Conservation (phyloP, 345 rosid species). For the Hibiscus trionum region DNA sequence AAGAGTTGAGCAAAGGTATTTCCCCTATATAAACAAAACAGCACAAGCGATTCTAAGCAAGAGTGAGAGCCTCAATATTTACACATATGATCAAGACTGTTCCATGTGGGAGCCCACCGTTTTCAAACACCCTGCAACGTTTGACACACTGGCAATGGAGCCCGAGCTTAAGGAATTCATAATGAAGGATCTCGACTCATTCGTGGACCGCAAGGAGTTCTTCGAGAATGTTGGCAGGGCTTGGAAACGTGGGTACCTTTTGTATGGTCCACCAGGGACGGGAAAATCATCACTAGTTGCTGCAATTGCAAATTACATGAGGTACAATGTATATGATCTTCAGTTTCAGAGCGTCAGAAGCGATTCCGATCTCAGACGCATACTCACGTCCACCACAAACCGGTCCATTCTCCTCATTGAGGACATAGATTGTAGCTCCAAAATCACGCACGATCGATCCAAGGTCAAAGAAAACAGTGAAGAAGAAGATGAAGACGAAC, state of each 20-base stretch:
- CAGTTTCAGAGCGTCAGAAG: slow-evolving; percentile 15
- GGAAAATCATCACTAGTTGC: slow-evolving; percentile 19
- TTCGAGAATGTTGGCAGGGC: slow-evolving; percentile 18
- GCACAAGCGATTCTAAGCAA: slow-evolving; percentile 14
- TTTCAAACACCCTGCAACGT: slow-evolving; percentile 14
- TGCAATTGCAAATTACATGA: slow-evolving; percentile 14
- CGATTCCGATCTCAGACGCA: slow-evolving; percentile 12
- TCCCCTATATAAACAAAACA: slow-evolving; percentile 14
- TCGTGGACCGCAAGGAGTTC: slow-evolving; percentile 1
- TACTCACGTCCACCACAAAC: slow-evolving; percentile 10
- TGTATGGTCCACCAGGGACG: slow-evolving; percentile 17
- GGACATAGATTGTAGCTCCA: slow-evolving; percentile 8
- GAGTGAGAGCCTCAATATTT: slow-evolving; percentile 20
- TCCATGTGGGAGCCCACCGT: slow-evolving; percentile 6
- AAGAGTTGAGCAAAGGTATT: slow-evolving; percentile 2
- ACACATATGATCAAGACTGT: slow-evolving; percentile 20
- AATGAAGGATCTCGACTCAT: slow-evolving; percentile 11
- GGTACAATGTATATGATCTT: slow-evolving; percentile 17
- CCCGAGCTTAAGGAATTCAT: neutral
- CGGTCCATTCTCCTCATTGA: slow-evolving; percentile 11
- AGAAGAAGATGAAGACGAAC: neutral
- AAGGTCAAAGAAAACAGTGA: neutral
- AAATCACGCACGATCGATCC: neutral
- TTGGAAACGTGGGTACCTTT: slow-evolving; percentile 21
- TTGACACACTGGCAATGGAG: slow-evolving; percentile 18